These are phyloP conservation scores for Cytospora piceae DNA, from an alignment of 2,329 filamentous ascomycete genomes.

Conservation along the genomic window DNA sequence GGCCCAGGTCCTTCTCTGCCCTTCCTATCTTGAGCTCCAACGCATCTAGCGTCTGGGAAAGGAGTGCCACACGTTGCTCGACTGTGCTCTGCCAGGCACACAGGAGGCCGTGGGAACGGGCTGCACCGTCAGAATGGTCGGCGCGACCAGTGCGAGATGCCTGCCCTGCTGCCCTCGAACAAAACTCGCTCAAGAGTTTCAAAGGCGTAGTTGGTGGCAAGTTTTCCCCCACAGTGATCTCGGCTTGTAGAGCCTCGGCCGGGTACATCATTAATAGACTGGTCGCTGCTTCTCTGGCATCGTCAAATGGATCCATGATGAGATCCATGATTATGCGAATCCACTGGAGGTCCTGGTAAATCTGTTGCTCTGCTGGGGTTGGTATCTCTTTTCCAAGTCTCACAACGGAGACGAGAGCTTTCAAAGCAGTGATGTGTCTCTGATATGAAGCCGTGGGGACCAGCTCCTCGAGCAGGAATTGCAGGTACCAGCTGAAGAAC, in stretches of 20 bases:
- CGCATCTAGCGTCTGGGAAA: slow-evolving; percentile 60
- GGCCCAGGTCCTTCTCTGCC: slow-evolving; percentile 67
- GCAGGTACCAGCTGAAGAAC: slow-evolving; percentile 76
- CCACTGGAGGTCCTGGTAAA: slow-evolving; percentile 52
- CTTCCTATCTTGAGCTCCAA: slow-evolving; percentile 67
- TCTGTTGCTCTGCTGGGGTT: slow-evolving; percentile 25
- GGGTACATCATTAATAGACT: slow-evolving; percentile 56
- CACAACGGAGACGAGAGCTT: slow-evolving; percentile 68
- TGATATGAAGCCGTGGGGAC: slow-evolving; percentile 86
- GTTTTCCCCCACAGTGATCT: slow-evolving; percentile 23
- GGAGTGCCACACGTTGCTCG: slow-evolving; percentile 52
- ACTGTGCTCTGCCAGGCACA: slow-evolving; percentile 58
- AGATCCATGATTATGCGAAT: slow-evolving; percentile 74
- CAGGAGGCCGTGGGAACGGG: slow-evolving; percentile 72
- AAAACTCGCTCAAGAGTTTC: slow-evolving; percentile 50
- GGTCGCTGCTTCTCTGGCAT: slow-evolving; percentile 70
- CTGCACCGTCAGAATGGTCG: slow-evolving; percentile 90
- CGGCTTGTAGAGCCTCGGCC: slow-evolving; percentile 40
- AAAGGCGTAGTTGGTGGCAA: slow-evolving; percentile 32
- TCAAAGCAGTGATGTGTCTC: slow-evolving; percentile 80
- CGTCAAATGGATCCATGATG: slow-evolving; percentile 88
- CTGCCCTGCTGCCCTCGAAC: slow-evolving; percentile 56
- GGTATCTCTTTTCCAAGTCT: slow-evolving; percentile 65
- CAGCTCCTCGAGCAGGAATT: slow-evolving; percentile 74
- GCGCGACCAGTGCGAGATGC: slow-evolving; percentile 77